phyloP scores from a whole-genome alignment of 2,329 filamentous ascomycete species.

The Fusarium sp. region DNA sequence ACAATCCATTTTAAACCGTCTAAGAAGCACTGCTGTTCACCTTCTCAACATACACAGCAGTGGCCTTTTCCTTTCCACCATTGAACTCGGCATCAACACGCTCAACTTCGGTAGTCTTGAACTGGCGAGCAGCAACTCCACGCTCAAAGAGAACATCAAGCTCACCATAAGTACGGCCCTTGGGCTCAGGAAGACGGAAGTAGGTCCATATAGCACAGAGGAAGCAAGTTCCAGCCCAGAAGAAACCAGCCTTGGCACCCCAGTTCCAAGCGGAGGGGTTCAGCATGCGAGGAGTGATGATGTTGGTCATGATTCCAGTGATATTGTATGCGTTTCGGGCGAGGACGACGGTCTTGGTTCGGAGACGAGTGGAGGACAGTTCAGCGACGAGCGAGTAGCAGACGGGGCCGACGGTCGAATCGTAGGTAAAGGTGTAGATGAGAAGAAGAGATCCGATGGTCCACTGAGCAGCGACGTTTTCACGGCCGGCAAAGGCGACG shows the following conservation, averaged over 20 bases:
- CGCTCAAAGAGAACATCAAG: slow-evolving; percentile 63
- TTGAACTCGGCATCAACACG: slow-evolving; percentile 33
- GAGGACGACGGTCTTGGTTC: slow-evolving; percentile 56
- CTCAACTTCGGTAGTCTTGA: slow-evolving; percentile 45
- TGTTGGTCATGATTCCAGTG: slow-evolving; percentile 55
- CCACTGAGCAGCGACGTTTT: slow-evolving; percentile 56
- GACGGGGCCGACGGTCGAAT: slow-evolving; percentile 59
- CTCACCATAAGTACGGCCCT: slow-evolving; percentile 61
- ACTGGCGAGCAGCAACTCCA: slow-evolving; percentile 52
- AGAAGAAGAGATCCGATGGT: slow-evolving; percentile 56
- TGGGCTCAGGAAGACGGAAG: slow-evolving; percentile 63
- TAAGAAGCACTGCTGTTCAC: background rate
- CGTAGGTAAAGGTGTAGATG: slow-evolving; percentile 55
- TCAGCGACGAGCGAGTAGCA: slow-evolving; percentile 83
- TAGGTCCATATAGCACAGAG: slow-evolving; percentile 58
- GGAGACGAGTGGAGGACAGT: slow-evolving; percentile 54
- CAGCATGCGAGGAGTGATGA: slow-evolving; percentile 57
- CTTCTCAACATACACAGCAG: slow-evolving; percentile 19
- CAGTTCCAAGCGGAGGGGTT: slow-evolving; percentile 57
- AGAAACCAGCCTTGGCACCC: slow-evolving; percentile 57
- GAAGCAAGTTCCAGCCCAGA: slow-evolving; percentile 56
- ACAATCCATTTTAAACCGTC: background rate
- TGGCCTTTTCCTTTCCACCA: slow-evolving; percentile 33
- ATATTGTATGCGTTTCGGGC: slow-evolving; percentile 59
- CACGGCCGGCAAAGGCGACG: slow-evolving; percentile 62